Percentiles rank a stretch among this genome's conserved stretches.
Evolutionary conservation across 2,329 filamentous ascomycete species (phyloP).

Genomic region (Fusarium decemcellulare): DNA sequence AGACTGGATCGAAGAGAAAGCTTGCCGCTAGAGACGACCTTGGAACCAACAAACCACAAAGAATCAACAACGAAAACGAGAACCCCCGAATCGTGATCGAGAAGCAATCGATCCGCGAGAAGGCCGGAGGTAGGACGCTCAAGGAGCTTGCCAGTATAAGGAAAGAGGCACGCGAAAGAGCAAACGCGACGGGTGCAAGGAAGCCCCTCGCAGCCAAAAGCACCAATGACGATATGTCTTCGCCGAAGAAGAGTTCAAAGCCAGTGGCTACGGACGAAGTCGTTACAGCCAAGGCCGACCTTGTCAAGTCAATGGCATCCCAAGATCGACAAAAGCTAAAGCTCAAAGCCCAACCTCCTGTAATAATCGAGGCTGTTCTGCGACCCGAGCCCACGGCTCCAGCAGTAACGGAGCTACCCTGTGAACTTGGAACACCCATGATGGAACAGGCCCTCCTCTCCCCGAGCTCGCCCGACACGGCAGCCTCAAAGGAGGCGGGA

Average conservation of each 20-base stretch:
- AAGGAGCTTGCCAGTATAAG: conserved; percentile 62
- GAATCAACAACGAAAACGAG: conserved; percentile 48
- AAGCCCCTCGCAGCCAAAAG: conserved; percentile 70
- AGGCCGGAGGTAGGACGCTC: conserved; percentile 57
- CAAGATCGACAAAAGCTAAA: conserved; percentile 47
- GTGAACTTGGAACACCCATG: conserved; percentile 48
- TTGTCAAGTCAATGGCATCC: conserved; percentile 45
- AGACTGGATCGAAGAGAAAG: conserved; percentile 71
- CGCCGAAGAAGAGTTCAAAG: conserved; percentile 67
- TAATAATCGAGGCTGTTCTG: conserved; percentile 38
- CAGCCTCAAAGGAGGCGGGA: conserved; percentile 51
- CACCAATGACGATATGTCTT: conserved; percentile 71
- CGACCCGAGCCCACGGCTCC: conserved; percentile 35
- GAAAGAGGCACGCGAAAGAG: conserved; percentile 56
- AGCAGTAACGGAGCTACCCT: conserved; percentile 24
- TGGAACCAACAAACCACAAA: conserved; percentile 51
- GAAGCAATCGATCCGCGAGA: conserved; percentile 52
- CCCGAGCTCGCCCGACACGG: conserved; percentile 64
- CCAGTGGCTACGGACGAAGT: conserved; percentile 52
- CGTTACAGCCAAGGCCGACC: conserved; percentile 56
- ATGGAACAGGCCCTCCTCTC: conserved; percentile 59
- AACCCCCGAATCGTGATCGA: conserved; percentile 37
- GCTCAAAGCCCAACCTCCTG: conserved; percentile 43
- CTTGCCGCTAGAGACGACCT: conserved; percentile 69
- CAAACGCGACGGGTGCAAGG: conserved; percentile 53